A percentile compares a stretch with the other conserved stretches of the same genome.
Evolutionary conservation across 495 filamentous ascomycete genomes (phyloP).

Genomic region (Hyaloscypha variabilis): DNA sequence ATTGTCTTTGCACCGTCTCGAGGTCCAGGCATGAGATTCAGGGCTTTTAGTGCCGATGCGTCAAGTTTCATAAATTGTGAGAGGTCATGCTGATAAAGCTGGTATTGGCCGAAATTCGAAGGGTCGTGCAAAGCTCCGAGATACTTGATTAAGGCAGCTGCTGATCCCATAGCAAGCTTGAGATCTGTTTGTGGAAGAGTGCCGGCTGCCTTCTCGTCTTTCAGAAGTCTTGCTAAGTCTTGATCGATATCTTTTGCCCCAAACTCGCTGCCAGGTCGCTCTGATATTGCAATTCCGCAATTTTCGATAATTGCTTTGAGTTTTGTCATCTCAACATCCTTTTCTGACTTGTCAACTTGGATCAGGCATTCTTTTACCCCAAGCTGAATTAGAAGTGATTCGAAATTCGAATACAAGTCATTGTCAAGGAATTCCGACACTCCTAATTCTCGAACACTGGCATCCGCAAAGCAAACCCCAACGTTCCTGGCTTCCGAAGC

Average conservation of each 20-base stretch:
- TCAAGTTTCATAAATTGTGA: conserved; percentile 99
- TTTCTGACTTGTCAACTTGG: conserved; percentile 65
- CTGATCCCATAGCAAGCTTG: conserved; percentile 96
- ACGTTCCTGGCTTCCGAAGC: conserved; percentile 84
- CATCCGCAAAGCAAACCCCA: conserved; percentile 97
- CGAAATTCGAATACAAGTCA: conserved; percentile 97
- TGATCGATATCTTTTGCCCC: conserved; percentile 94
- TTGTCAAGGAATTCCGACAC: conserved; percentile 99
- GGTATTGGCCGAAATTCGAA: conserved; percentile 95
- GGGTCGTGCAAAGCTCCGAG: conserved; percentile 88
- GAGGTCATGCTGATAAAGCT: conserved; percentile 95
- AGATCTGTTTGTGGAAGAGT: conserved; percentile 88
- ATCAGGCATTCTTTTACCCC: conserved; percentile 94
- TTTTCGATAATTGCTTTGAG: conserved; percentile 85
- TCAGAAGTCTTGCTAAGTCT: conserved; percentile 82
- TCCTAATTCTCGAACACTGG: conserved; percentile 91
- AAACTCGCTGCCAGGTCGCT: conserved; percentile 76
- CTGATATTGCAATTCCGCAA: conserved; percentile 86
- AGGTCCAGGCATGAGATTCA: conserved; percentile 96
- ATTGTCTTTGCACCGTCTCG: conserved; percentile 96
- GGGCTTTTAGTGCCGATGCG: conserved; percentile 87
- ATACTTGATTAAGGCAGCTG: conserved; percentile 93
- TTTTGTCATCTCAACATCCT: conserved; percentile 87
- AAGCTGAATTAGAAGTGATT: conserved; percentile 92
- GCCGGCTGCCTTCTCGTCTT: conserved; percentile 78